Conservation (phyloP, 371 early-diverging fungal species). For the Haplosporangium sp. region DNA sequence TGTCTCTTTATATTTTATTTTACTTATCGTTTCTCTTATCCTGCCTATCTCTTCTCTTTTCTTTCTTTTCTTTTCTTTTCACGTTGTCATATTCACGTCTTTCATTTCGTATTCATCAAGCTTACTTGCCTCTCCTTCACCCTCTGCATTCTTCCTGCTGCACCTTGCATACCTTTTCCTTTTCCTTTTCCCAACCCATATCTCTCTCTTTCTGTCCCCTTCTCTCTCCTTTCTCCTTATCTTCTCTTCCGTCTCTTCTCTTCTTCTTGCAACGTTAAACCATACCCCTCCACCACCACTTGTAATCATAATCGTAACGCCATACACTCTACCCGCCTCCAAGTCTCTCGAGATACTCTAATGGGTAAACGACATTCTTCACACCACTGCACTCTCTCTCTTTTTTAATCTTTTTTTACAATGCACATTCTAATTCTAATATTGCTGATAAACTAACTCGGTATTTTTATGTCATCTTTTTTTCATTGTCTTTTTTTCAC, state of each 20-base stretch:
- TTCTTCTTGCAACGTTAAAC: neutral
- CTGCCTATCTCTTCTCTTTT: neutral
- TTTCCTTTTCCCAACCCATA: neutral
- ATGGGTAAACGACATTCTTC: conserved; percentile 7
- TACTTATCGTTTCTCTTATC: neutral
- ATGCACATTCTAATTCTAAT: too few relatives aligned
- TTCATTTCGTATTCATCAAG: neutral
- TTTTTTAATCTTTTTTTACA: too few relatives aligned
- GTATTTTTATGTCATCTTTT: neutral
- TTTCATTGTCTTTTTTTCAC: neutral
- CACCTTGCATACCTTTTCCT: too few relatives aligned
- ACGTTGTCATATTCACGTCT: too few relatives aligned
- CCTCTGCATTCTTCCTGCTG: neutral
- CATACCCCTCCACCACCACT: neutral
- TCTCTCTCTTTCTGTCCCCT: neutral
- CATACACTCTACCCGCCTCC: neutral
- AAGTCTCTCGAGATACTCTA: neutral
- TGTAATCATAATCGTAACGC: neutral
- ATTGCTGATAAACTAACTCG: neutral
- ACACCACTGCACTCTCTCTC: neutral
- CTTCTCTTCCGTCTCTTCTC: neutral
- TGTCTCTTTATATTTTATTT: neutral
- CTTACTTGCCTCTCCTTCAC: neutral
- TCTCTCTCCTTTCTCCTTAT: neutral
- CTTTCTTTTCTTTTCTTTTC: neutral